Base-by-base conservation (phyloP, 2,329 filamentous ascomycete species). In the Ceratocystis cacaofunesta region DNA sequence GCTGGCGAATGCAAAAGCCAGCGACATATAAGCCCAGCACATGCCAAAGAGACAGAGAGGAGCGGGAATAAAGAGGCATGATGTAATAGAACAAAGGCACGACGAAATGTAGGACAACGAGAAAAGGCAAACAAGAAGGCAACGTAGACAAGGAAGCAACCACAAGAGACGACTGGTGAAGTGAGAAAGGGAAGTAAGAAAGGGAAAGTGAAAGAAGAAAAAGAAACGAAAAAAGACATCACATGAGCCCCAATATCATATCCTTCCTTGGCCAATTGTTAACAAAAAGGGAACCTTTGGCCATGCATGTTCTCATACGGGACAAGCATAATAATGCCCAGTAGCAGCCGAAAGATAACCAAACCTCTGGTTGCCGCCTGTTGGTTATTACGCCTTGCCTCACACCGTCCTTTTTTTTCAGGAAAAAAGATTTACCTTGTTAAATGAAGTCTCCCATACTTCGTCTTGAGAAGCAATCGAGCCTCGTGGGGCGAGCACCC, bases 161-260 rank as follows among this genome's bases (percentile, higher is more conserved):
- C 55, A 58, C 55, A 58, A n/a, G 55, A 58, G 30, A 52, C n/a
- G 36, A 52, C 22, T 52, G 22, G 48, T 52, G 48, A 52, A 52
- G 48, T 5, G 48, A 52, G 15, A 62, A 36, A 58, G 3, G 44
- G 41, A n/a, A 36, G 25, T 41, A 36, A 17, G 25, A 32, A 25
- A 58, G 36, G 46, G 36, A 46, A n/a, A 36, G 17, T 30, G 48
- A 64, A 44, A 32, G 52, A 57, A 28, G 30, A 57, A 30, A 12
- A 32, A 15, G 17, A 28, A 58, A 36, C 36, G 36, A 19, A 19
- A 58, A 58, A 58, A 32, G 28, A 58, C 17, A 58, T 19, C 55
- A 62, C 19, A 62, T 43, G 60, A 43, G 60, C 43, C 60, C 36
- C 60, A 46, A 62, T 58, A 36, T n/a, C 55, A 58, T 36, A 58